A percentile compares a stretch with the other conserved stretches of the same genome.
These are phyloP conservation scores for Coprinellus micaceus DNA, from an alignment of 768 basidiomycete species.

Conservation along the genomic window DNA sequence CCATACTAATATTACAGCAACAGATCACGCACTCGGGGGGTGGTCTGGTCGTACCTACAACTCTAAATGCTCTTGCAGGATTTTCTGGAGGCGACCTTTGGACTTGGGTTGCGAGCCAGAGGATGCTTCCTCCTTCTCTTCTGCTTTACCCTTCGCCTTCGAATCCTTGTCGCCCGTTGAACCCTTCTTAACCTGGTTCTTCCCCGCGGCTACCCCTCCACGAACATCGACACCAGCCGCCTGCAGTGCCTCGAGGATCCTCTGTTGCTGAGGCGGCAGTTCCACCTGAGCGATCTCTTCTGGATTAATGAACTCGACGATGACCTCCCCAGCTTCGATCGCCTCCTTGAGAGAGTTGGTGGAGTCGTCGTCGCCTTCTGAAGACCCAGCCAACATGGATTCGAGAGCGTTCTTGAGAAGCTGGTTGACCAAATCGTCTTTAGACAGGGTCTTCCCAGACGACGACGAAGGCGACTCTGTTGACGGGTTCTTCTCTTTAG, in stretches of 20 bases:
- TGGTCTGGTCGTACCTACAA: not conserved
- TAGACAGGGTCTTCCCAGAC: conserved; percentile 12
- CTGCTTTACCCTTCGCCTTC: conserved; percentile 3
- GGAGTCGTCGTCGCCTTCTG: not conserved
- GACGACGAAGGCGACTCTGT: not conserved
- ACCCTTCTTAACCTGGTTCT: conserved; percentile 6
- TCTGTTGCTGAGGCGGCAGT: conserved; percentile 36
- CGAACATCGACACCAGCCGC: conserved; percentile 51
- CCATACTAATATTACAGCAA: not conserved
- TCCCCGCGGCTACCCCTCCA: conserved; percentile 12
- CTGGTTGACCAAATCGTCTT: conserved; percentile 31
- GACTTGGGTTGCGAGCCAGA: conserved; percentile 3
- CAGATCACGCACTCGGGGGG: not conserved
- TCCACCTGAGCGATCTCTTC: conserved; percentile 42
- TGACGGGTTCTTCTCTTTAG: conserved; percentile 7
- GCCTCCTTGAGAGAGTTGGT: not conserved
- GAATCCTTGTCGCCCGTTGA: conserved; percentile 8
- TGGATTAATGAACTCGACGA: conserved; percentile 44
- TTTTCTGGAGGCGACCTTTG: not conserved
- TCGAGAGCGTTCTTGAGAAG: conserved; percentile 38
- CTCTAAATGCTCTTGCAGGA: not conserved
- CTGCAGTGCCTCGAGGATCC: conserved; percentile 42
- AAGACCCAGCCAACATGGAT: conserved; percentile 21
- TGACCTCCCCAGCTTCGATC: conserved; percentile 28
- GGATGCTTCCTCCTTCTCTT: conserved; percentile 8